Evolutionary conservation across 2,329 filamentous ascomycete species (phyloP).

Genomic region (Colletotrichum cuscutae): DNA sequence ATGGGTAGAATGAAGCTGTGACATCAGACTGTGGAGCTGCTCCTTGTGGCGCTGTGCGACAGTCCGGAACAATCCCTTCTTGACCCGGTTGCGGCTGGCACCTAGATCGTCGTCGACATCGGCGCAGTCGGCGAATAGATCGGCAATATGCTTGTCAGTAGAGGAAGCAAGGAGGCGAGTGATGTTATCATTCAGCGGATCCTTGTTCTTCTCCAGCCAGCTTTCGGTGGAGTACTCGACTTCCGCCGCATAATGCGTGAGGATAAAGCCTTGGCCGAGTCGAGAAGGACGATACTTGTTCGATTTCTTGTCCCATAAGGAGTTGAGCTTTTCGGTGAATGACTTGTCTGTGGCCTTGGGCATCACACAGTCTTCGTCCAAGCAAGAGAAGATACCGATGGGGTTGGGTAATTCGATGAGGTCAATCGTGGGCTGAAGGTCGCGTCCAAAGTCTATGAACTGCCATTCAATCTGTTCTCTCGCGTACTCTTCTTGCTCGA

Average conservation of each 20-base stretch:
- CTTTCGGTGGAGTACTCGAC: conserved; percentile 96
- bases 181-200: conserved; percentile 96
- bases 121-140: conserved; percentile 87
- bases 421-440: conserved; percentile 97
- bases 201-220: conserved; percentile 99
- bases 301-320: conserved; percentile 95
- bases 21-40: conserved; percentile 96
- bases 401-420: conserved; percentile 96
- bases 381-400: conserved; percentile 97
- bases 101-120: conserved; percentile 80
- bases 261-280: conserved; percentile 89
- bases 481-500: conserved; percentile 98
- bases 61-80: conserved; percentile 96
- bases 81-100: conserved; percentile 81
- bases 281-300: conserved; percentile 91
- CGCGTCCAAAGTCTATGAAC: conserved; percentile 98
- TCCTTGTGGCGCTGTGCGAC: conserved; percentile 98
- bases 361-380: conserved; percentile 99
- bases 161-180: conserved; percentile 88
- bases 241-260: conserved; percentile 97
- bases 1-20: conserved; percentile 92
- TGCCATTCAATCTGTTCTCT: conserved; percentile 99
- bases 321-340: conserved; percentile 98
- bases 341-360: conserved; percentile 97
- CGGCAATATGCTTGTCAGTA: conserved; percentile 82